Conservation (phyloP, 495 filamentous ascomycete genomes). For the Aspergillus sclerotiicarbonarius region DNA sequence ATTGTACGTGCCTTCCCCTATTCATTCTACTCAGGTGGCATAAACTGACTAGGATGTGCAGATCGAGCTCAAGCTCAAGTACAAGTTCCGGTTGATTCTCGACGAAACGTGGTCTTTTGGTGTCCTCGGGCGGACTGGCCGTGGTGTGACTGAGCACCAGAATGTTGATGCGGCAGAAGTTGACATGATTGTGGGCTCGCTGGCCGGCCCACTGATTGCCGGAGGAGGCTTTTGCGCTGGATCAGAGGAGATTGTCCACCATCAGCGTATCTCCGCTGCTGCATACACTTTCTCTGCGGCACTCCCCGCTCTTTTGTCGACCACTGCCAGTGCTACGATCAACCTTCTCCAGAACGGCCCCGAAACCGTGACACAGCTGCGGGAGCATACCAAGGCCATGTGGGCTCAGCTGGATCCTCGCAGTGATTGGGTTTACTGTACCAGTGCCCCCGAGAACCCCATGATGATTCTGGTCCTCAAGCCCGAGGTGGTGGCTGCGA, state of each 20-base stretch:
- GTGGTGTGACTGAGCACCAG: slow-evolving; percentile 90
- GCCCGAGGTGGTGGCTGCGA: slow-evolving; percentile 72
- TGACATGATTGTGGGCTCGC: slow-evolving; percentile 93
- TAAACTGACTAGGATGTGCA: slow-evolving; percentile 25
- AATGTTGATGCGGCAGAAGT: slow-evolving; percentile 88
- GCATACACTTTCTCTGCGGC: slow-evolving; percentile 96
- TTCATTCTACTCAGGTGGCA: slow-evolving; percentile 1
- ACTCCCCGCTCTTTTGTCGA: slow-evolving; percentile 87
- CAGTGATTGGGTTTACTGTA: slow-evolving; percentile 89
- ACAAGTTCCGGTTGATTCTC: slow-evolving; percentile 96
- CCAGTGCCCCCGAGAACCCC: slow-evolving; percentile 80
- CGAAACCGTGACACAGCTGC: slow-evolving; percentile 68
- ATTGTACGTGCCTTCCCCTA: slow-evolving; percentile 57
- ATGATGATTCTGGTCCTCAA: slow-evolving; percentile 83
- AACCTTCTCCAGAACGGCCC: slow-evolving; percentile 79
- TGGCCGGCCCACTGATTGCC: slow-evolving; percentile 84
- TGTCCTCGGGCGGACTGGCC: slow-evolving; percentile 83
- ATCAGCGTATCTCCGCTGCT: slow-evolving; percentile 86
- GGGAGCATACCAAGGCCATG: slow-evolving; percentile 81
- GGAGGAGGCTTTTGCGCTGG: slow-evolving; percentile 96
- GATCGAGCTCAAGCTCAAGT: slow-evolving; percentile 87
- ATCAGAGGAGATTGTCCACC: slow-evolving; percentile 83
- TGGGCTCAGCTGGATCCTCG: slow-evolving; percentile 83
- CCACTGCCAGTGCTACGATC: slow-evolving; percentile 88
- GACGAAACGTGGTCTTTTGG: slow-evolving; percentile 98